Conservation (phyloP, 495 filamentous ascomycete genomes). For the Daldinia vernicosa region DNA sequence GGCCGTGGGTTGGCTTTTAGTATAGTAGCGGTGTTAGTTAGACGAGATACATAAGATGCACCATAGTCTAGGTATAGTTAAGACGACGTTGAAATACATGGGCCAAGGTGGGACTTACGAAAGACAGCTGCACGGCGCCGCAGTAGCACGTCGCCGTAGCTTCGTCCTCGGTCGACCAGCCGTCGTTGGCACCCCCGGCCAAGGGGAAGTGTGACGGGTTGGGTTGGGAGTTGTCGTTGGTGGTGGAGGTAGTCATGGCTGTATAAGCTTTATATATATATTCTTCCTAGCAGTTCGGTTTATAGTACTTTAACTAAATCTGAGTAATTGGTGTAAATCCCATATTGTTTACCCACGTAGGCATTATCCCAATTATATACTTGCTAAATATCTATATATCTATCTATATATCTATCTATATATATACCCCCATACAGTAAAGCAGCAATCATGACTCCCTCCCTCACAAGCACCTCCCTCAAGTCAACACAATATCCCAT, state of each 20-base stretch:
- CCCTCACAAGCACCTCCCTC: too few relatives aligned
- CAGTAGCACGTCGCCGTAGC: slow-evolving; percentile 43
- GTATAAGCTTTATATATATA: not conserved
- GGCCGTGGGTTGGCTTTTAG: slow-evolving; percentile 52
- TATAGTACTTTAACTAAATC: too few relatives aligned
- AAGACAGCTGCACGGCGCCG: slow-evolving; percentile 62
- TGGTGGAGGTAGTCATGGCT: not conserved
- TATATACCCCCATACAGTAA: too few relatives aligned
- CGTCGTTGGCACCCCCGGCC: not conserved
- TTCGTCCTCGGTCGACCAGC: slow-evolving; percentile 1
- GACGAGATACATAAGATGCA: slow-evolving; percentile 7
- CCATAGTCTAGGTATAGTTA: too few relatives aligned
- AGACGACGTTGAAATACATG: too few relatives aligned
- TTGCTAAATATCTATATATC: too few relatives aligned
- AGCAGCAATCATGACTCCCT: too few relatives aligned
- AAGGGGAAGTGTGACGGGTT: not conserved
- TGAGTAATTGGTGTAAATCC: too few relatives aligned
- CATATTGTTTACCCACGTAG: too few relatives aligned
- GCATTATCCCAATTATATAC: too few relatives aligned
- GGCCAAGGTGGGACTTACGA: slow-evolving; percentile 48
- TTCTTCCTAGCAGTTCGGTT: not conserved
- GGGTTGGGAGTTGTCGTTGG: not conserved
- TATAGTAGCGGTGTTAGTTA: slow-evolving; percentile 1
- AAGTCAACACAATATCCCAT: too few relatives aligned
- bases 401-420: too few relatives aligned